A percentile compares a stretch with the other conserved stretches of the same genome.
phyloP scores from a whole-genome alignment of 306 rosid genomes.

The Vicia sativa region DNA sequence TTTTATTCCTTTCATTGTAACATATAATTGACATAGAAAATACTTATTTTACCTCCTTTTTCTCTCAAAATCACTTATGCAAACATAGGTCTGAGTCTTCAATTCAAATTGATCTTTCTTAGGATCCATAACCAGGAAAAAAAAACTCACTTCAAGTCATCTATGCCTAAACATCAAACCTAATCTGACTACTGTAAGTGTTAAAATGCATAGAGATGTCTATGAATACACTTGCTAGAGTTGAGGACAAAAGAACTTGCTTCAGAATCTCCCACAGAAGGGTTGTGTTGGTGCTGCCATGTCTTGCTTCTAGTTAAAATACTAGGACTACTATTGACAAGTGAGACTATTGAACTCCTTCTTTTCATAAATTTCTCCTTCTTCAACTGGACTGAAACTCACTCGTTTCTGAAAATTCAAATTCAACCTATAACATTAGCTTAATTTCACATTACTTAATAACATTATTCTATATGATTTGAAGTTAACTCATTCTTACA shows the following conservation, averaged over 20 bases:
- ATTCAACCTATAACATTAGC: conserved; percentile 17
- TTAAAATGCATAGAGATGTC: conserved; percentile 14
- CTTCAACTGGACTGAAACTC: conserved; percentile 53
- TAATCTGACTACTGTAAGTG: conserved; percentile 10
- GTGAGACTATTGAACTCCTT: conserved; percentile 1
- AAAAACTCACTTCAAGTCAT: not conserved
- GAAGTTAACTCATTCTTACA: conserved; percentile 10
- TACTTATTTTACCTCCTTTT: not conserved
- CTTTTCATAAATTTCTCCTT: conserved; percentile 44
- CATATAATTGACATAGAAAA: not conserved
- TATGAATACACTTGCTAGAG: conserved; percentile 17
- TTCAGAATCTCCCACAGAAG: conserved; percentile 25
- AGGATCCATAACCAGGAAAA: not conserved
- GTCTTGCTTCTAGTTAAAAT: not conserved
- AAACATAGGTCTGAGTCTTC: conserved; percentile 5
- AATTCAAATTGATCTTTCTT: conserved; percentile 2
- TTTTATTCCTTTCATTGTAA: not conserved
- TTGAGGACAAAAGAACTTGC: conserved; percentile 26
- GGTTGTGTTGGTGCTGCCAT: conserved; percentile 1
- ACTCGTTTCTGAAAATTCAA: conserved; percentile 64
- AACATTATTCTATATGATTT: not conserved
- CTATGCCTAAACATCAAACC: conserved; percentile 7
- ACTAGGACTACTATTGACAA: conserved; percentile 3
- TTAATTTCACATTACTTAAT: not conserved
- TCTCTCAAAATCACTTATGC: not conserved